phyloP scores from a whole-genome alignment of 495 filamentous ascomycete genomes.

The Tuber melanosporum region DNA sequence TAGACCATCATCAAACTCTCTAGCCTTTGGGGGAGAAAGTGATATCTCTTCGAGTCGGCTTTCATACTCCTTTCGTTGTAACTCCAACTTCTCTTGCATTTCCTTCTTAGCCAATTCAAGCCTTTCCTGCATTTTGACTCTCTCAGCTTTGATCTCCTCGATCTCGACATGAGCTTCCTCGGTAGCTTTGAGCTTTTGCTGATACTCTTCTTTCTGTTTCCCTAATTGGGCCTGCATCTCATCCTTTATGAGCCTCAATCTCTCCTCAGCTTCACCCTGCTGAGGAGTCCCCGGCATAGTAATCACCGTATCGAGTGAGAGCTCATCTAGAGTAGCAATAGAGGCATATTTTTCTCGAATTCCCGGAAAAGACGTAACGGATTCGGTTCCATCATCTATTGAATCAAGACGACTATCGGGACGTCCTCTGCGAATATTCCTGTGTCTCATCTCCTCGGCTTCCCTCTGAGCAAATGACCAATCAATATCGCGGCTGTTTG shows the following conservation, averaged over 20 bases:
- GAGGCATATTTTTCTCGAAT: conserved; percentile 94
- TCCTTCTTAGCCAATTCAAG: conserved; percentile 72
- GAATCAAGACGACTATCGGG: conserved; percentile 78
- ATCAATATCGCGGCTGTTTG: conserved; percentile 74
- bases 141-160: conserved; percentile 77
- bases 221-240: conserved; percentile 86
- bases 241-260: conserved; percentile 66
- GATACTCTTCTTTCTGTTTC: conserved; percentile 76
- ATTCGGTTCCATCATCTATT: conserved; percentile 53
- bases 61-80: conserved; percentile 72
- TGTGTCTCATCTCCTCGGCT: conserved; percentile 84
- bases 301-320: conserved; percentile 87
- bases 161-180: conserved; percentile 73
- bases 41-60: conserved; percentile 57
- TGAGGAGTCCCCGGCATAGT: conserved; percentile 91
- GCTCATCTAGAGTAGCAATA: conserved; percentile 90
- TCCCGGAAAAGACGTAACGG: conserved; percentile 70
- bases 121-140: conserved; percentile 77
- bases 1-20: conserved; percentile 54
- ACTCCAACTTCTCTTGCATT: conserved; percentile 71
- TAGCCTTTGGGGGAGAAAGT: conserved; percentile 45
- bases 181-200: conserved; percentile 69
- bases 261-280: conserved; percentile 65
- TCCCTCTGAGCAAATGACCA: conserved; percentile 94
- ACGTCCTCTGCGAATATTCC: conserved; percentile 70